Evolutionary conservation across 2,329 filamentous ascomycete species (phyloP), one percentile per base, ranked within the genome.

Genomic region (Beauveria varroae): DNA sequence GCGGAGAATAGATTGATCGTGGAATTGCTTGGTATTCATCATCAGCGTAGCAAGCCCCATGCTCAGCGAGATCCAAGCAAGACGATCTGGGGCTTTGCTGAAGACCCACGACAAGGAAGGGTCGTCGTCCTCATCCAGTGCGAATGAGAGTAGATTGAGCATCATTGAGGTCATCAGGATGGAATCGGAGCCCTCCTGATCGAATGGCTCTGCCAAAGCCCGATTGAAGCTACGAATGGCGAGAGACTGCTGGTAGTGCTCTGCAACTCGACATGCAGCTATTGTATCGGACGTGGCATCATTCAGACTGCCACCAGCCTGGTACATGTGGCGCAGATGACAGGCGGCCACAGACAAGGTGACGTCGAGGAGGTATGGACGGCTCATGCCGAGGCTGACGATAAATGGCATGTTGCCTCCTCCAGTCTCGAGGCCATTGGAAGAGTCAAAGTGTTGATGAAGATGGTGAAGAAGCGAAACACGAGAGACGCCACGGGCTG

Each of bases 271-370:
- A 9, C 52, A 61, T 12, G 59, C 52, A 3, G 52, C 43, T 20
- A 61, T 18, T 7, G 51, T 54, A 18, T 60, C 50, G 5, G 41
- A 16, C 1, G 50, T 26, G 14, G 50, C 20, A 3, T 20, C 28
- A 1, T n/a, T 10, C 2, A 16, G 7, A 34, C 18, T 34, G n/a
- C 16, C 51, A 34, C 66, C 63, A 14, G 55, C 18, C n/a, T 62
- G 52, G 50, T 60, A 53, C 57, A 63, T 54, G 50, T 65, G 61
- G 12, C 66, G 64, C 14, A 69, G 62, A 55, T 68, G 67, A 26
- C 65, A 67, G 2, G 68, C 68, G 7, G 68, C 65, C 28, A 68
- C 58, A 18, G 67, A 65, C 22, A 70, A 63, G 18, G 67, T 65
- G n/a, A 65, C 59, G 9, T 67, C 63, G 8, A 66, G 63, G 2